These are phyloP conservation scores for Xylaria sp. DNA, from an alignment of 2,329 filamentous ascomycete genomes.

Conservation along the genomic window DNA sequence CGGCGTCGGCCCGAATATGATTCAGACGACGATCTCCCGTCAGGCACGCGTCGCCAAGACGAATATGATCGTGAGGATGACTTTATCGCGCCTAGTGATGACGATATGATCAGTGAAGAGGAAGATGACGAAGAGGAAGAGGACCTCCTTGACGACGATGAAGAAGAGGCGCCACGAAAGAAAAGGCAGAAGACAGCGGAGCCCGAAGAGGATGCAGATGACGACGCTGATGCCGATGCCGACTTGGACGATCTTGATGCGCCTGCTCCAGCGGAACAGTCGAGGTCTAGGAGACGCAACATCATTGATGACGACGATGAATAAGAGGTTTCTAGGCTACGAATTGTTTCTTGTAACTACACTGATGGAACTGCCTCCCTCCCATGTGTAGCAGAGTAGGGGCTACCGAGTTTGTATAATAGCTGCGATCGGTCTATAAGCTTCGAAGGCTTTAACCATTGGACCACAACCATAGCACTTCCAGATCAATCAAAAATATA, in stretches of 20 bases:
- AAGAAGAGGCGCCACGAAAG: conserved; percentile 57
- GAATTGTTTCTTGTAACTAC: conserved; percentile 1
- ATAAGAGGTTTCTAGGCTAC: conserved; percentile 28
- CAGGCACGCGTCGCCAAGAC: conserved; percentile 71
- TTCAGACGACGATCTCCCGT: conserved; percentile 78
- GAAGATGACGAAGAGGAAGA: conserved; percentile 73
- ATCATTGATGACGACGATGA: conserved; percentile 70
- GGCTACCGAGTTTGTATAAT: conserved; percentile 20
- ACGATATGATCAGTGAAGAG: conserved; percentile 67
- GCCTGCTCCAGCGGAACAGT: conserved; percentile 52
- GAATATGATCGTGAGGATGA: conserved; percentile 85
- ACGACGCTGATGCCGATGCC: conserved; percentile 66
- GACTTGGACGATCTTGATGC: conserved; percentile 63
- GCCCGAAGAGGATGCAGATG: conserved; percentile 60
- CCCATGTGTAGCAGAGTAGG: background rate
- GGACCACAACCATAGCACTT: background rate
- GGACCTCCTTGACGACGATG: conserved; percentile 62
- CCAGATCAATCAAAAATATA: conserved; percentile 13
- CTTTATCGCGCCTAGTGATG: conserved; percentile 80
- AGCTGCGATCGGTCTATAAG: conserved; percentile 1
- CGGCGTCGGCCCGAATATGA: conserved; percentile 74
- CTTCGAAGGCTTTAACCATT: background rate
- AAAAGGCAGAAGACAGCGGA: conserved; percentile 65
- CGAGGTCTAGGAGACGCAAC: conserved; percentile 63
- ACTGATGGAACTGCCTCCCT: background rate